These are phyloP conservation scores for Kwoniella sp. DNA, from an alignment of 768 basidiomycete species.

Conservation along the genomic window DNA sequence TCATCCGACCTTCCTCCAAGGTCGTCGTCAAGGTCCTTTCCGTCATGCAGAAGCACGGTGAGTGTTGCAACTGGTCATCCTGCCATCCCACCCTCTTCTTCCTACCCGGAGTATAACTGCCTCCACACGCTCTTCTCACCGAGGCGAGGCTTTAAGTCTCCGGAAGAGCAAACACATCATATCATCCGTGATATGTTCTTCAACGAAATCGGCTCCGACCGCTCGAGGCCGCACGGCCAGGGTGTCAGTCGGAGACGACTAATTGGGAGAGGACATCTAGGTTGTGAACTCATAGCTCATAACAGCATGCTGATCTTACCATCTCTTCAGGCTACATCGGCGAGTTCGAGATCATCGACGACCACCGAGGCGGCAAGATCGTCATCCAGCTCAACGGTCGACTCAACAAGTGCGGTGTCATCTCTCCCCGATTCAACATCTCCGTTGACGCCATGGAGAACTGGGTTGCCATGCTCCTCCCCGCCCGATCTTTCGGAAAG, in stretches of 20 bases:
- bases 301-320: constrained; percentile 7
- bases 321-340: constrained; percentile 78
- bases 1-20: constrained; percentile 94
- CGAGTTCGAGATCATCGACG: constrained; percentile 97
- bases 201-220: constrained; percentile 3
- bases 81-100: neutral
- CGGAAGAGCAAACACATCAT: constrained; percentile 38
- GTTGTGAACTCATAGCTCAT: neutral
- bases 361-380: constrained; percentile 97
- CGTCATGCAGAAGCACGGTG: constrained; percentile 99
- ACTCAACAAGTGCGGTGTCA: constrained; percentile 98
- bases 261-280: constrained; percentile 32
- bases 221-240: constrained; percentile 41
- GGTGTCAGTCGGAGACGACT: constrained; percentile 16
- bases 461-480: constrained; percentile 95
- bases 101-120: constrained; percentile 50
- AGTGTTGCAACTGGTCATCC: constrained; percentile 47
- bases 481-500: constrained; percentile 91
- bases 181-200: constrained; percentile 6
- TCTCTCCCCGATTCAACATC: constrained; percentile 98
- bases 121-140: constrained; percentile 45
- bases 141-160: constrained; percentile 52
- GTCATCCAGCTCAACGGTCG: constrained; percentile 94
- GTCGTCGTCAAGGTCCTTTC: constrained; percentile 95
- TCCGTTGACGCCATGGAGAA: constrained; percentile 71